Base-by-base conservation (phyloP, 2,329 filamentous ascomycete species). In the Capronia americana region DNA sequence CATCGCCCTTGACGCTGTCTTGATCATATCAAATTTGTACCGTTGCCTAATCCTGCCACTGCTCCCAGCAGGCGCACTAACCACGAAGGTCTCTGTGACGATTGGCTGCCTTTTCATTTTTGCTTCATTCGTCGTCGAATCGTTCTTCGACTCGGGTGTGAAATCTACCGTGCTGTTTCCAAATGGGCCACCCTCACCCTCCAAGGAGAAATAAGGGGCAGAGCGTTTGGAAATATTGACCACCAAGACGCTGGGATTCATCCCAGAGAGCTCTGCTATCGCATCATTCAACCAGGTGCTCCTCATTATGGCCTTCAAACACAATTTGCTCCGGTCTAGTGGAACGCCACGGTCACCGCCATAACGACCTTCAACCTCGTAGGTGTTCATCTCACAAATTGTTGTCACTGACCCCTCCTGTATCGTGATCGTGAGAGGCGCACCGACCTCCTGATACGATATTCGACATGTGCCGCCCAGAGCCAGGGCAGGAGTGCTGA, bases 281-380 rank as follows among this genome's bases (percentile, higher is more conserved):
- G 83, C 82, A 70, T 85, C 83, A 67, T 83, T 78, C 23, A 85
- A 75, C 81, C 80, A 84, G 62, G 79, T 75, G 41, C 80, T 81
- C n/a, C 77, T 91, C 91, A 97, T 97, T 75, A 99, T 98, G 66
- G 97, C 92, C 77, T 98, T 99, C 81, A 97, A 91, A 8, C 88
- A 84, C 8, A 98, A 83, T 60, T 89, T 86, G 58, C 92, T 87
- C 34, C 93, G 87, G 74, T 94, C 88, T 71, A 99, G 92, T 0
- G 94, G 95, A 54, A 99, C 98, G 59, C 93, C 90, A 59, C 93
- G 90, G 17, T 87, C 85, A 50, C 92, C 89, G 44, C 70, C 69
- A 46, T 71, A 71, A 20, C 48, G 57, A n/a, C 64, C 63, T 12
- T 71, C 60, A 7, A 66, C 63, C 57, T 93, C 86, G 79, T 97